Conservation (phyloP, 139 green algal genomes). For the Monoraphidium neglectum region DNA sequence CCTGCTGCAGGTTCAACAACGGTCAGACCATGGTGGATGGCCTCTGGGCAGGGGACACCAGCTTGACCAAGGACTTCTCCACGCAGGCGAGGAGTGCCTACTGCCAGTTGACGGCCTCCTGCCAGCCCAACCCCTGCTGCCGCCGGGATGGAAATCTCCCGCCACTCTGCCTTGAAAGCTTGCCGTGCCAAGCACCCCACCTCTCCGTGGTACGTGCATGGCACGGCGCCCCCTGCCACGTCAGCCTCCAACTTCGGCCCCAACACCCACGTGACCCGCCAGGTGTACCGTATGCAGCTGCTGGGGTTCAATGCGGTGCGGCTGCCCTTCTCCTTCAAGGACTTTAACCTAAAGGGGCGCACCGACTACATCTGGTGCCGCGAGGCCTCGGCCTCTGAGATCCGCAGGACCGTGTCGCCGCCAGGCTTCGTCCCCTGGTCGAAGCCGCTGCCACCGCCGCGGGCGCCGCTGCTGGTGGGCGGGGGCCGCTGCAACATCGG, state of each 20-base stretch:
- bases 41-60: conserved; percentile 21
- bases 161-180: too few species aligned
- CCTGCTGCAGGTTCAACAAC: background rate
- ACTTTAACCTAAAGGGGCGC: conserved; percentile 20
- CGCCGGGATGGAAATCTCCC: too few species aligned
- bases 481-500: conserved; percentile 24
- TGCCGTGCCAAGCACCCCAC: too few species aligned
- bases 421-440: conserved; percentile 19
- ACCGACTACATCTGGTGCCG: conserved; percentile 24
- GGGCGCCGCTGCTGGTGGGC: background rate
- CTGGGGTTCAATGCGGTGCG: conserved; percentile 24
- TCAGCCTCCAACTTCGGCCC: too few species aligned
- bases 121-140: too few species aligned
- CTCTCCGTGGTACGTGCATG: too few species aligned
- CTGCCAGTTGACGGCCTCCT: background rate
- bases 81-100: background rate
- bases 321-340: conserved; percentile 27
- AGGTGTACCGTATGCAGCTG: conserved; percentile 24
- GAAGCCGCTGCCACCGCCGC: conserved; percentile 13
- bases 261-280: background rate
- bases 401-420: conserved; percentile 21
- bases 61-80: conserved; percentile 27
- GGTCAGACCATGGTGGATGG: conserved; percentile 28
- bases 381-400: conserved; percentile 8
- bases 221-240: too few species aligned